phyloP scores from a whole-genome alignment of 108 stramenopile genomes.

The Pseudonitzschia multistriata region DNA sequence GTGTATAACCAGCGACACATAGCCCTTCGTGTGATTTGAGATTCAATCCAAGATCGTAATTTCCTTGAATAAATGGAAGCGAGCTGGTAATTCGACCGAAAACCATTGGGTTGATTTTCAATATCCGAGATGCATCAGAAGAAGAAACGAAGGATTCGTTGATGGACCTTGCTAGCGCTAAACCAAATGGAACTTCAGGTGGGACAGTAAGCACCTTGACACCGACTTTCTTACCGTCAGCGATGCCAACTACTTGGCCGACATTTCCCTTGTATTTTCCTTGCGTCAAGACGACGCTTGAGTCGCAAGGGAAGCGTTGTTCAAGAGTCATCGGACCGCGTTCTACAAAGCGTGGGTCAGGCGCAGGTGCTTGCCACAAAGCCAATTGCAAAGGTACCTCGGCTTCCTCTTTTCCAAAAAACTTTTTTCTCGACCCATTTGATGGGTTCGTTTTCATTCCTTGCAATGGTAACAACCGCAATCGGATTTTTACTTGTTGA shows the following conservation, averaged over 20 bases:
- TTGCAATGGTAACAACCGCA: constrained; percentile 88
- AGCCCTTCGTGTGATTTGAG: constrained; percentile 78
- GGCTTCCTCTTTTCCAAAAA: constrained; percentile 92
- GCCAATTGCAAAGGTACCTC: constrained; percentile 94
- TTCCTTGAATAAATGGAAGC: constrained; percentile 78
- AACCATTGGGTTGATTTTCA: constrained; percentile 73
- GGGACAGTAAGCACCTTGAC: constrained; percentile 82
- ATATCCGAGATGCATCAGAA: constrained; percentile 75
- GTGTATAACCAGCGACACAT: constrained; percentile 88
- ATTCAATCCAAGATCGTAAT: constrained; percentile 93
- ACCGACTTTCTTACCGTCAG: constrained; percentile 72
- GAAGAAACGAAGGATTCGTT: constrained; percentile 83
- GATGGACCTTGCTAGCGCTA: constrained; percentile 77
- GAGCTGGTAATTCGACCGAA: constrained; percentile 87
- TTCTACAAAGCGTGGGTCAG: constrained; percentile 93
- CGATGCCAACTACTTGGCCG: constrained; percentile 66
- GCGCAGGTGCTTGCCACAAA: constrained; percentile 86
- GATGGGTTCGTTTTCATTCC: constrained; percentile 88
- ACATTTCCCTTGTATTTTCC: constrained; percentile 77
- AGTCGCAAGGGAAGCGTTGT: constrained; percentile 79
- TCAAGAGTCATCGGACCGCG: constrained; percentile 75
- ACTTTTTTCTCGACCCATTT: constrained; percentile 86
- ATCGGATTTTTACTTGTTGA: constrained; percentile 80
- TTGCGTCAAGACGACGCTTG: constrained; percentile 78
- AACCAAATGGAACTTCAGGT: constrained; percentile 91